Conservation (phyloP, 306 rosid genomes). For the Cucumis melo region DNA sequence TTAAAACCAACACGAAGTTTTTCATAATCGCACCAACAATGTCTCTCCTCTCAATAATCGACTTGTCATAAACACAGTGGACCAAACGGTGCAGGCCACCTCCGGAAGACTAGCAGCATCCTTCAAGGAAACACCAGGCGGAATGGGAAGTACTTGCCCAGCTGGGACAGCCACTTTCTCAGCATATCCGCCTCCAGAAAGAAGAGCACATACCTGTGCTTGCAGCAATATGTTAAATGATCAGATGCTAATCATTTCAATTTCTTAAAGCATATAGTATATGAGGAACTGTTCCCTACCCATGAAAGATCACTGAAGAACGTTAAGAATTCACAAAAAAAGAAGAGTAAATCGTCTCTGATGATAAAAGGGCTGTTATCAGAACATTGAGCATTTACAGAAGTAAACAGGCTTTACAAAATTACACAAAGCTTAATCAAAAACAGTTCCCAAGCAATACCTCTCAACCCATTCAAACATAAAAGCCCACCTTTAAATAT, state of each 20-base stretch:
- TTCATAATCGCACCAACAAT: conserved; percentile 34
- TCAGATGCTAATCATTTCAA: background rate
- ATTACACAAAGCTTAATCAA: background rate
- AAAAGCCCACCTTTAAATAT: background rate
- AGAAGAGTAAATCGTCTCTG: background rate
- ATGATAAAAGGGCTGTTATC: background rate
- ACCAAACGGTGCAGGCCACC: conserved; percentile 93
- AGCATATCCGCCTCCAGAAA: conserved; percentile 36
- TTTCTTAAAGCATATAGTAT: background rate
- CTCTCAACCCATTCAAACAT: background rate
- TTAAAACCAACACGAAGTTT: background rate
- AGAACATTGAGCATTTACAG: background rate
- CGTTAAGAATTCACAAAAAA: background rate
- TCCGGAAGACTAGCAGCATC: conserved; percentile 82
- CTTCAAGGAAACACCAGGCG: conserved; percentile 47
- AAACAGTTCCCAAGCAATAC: background rate
- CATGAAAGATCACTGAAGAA: background rate
- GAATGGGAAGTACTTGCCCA: conserved; percentile 65
- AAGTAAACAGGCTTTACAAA: background rate
- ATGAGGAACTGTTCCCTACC: background rate
- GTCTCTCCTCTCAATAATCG: conserved; percentile 60
- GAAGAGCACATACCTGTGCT: conserved; percentile 31
- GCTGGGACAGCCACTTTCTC: conserved; percentile 49
- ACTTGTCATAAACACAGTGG: conserved; percentile 75
- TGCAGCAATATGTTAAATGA: too few species aligned